Base-by-base conservation (phyloP, 352 stramenopile species). In the Phytophthora cryptogea region DNA sequence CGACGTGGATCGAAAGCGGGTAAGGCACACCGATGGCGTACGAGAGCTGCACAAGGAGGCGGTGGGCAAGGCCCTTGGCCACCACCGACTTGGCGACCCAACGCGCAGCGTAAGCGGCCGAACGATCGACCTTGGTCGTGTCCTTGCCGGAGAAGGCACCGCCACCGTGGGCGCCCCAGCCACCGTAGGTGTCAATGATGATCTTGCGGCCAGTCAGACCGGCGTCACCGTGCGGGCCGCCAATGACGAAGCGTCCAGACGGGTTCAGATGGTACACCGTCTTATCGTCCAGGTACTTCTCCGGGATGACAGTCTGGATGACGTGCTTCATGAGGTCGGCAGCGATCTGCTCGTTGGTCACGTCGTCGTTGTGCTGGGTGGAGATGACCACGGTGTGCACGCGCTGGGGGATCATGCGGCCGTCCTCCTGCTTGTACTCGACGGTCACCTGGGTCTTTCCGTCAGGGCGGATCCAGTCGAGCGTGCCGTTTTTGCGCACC, bases 241-340 rank as follows among this genome's bases (percentile, higher is more conserved):
- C 97, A 74, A 99, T 99, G 20, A 99, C 96, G 75, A 99, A 99
- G 48, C 97, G 86, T 63, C 97, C 97, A 59, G 94, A 99, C 35
- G 98, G 98, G 81, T 99, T 99, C 65, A 99, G 78, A 89, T 99
- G 95, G 88, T 99, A 99, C 62, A 99, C 96, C 43, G 98, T 99
- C 69, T 99, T 96, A 70, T 99, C 96, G 72, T 99, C 97, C 1
- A 99, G 72, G 85, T 99, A 99, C 84, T 99, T 98, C 67, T 96
- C 97, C 9, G 97, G 97, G 58, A 99, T 92, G 33, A 99, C 97
- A 2, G 92, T 87, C 74, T 98, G 97, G 63, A 99, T 99, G 9
- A 99, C 97, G 78, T 99, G 91, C 82, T 99, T 98, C 88, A 99
- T 98, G 5, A 99, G 85, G 70, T 99, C 96, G 13, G 90, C 83